Conservation (phyloP, 257 asterid species). For the Przewalskia tangutica region DNA sequence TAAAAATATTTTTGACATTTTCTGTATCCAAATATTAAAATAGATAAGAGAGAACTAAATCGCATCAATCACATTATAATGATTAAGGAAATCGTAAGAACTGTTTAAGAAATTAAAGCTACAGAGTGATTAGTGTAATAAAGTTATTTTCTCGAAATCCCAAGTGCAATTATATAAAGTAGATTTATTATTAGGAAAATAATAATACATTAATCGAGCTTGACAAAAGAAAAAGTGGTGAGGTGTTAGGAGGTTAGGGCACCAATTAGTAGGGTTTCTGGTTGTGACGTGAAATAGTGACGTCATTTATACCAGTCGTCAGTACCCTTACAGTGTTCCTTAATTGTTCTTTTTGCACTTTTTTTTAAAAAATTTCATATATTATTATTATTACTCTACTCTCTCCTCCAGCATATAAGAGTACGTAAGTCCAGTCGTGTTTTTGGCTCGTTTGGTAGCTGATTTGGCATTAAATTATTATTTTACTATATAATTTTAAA, state of each 20-base stretch:
- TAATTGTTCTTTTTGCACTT: conserved; percentile 18
- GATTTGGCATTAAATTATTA: no score
- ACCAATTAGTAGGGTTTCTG: conserved; percentile 15
- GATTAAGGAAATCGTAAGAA: not conserved
- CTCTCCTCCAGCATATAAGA: no score
- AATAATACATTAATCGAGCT: not conserved
- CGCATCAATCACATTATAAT: not conserved
- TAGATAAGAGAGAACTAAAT: no score
- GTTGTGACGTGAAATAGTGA: conserved; percentile 6
- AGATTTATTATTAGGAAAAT: no score
- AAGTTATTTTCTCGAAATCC: not conserved
- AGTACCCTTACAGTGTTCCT: not conserved
- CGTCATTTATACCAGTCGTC: conserved; percentile 11
- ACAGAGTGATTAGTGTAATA: not conserved
- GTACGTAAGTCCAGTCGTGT: no score
- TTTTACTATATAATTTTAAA: no score
- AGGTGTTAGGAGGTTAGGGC: conserved; percentile 26
- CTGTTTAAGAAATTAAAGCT: no score
- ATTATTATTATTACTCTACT: not conserved
- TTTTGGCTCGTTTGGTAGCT: not conserved
- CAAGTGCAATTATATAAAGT: not conserved
- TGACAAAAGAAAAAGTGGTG: not conserved
- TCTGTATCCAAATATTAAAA: no score
- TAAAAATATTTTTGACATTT: no score
- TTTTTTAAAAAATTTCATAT: not conserved